Evolutionary conservation across 2,329 filamentous ascomycete genomes (phyloP).

Genomic region (Lecanicillium sp.): DNA sequence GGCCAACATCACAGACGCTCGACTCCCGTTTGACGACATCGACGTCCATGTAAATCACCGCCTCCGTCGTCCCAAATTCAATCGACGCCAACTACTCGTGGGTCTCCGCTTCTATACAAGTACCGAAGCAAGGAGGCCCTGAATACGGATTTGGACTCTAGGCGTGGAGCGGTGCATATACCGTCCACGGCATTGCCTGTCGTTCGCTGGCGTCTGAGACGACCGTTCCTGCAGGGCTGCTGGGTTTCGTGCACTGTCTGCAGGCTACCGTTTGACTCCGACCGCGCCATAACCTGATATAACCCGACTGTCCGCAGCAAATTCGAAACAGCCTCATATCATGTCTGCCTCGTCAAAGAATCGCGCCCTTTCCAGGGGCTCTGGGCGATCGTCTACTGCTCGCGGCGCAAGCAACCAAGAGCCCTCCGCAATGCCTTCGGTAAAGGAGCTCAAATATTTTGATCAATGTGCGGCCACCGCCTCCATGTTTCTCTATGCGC

Average conservation of each 20-base stretch:
- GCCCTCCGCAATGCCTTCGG: constrained; percentile 41
- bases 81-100: no score
- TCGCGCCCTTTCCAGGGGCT: constrained; percentile 50
- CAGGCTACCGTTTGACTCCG: constrained; percentile 14
- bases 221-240: constrained; percentile 14
- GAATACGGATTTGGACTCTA: constrained; percentile 13
- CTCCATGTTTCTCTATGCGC: constrained; percentile 80
- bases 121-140: constrained; percentile 19
- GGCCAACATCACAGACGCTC: no score
- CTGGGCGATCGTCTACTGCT: constrained; percentile 44
- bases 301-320: background rate
- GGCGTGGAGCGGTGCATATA: constrained; percentile 31
- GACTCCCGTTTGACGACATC: no score
- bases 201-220: constrained; percentile 10
- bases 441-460: constrained; percentile 50
- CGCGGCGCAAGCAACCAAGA: constrained; percentile 29
- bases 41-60: no score
- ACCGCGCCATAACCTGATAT: background rate
- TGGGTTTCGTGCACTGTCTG: constrained; percentile 14
- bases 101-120: constrained; percentile 16
- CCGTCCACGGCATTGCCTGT: constrained; percentile 25
- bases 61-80: no score
- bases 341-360: constrained; percentile 55
- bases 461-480: constrained; percentile 87
- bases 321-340: constrained; percentile 29